A percentile compares a stretch with the other conserved stretches of the same genome.
phyloP scores from a whole-genome alignment of 805 yeast species.

The Saturnispora quitensis region DNA sequence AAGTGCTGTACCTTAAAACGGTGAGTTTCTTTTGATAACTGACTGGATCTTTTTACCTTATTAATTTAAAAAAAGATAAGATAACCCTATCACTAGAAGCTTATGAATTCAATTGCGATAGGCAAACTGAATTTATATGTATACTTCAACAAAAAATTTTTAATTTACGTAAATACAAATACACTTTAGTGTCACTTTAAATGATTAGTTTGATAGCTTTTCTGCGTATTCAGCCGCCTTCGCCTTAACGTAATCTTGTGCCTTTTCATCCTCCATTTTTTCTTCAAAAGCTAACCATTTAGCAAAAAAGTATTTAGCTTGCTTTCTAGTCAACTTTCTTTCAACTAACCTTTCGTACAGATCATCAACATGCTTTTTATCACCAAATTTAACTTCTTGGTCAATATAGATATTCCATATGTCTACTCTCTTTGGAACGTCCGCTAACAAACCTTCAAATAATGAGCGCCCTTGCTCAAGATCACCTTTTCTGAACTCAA shows the following conservation, averaged over 20 bases:
- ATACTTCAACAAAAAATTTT: not conserved
- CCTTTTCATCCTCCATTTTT: conserved; percentile 53
- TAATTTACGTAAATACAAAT: conserved; percentile 1
- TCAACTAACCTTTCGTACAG: conserved; percentile 73
- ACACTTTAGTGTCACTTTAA: not conserved
- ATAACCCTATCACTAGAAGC: too few relatives aligned
- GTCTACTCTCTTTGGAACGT: conserved; percentile 87
- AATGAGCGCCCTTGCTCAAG: conserved; percentile 90
- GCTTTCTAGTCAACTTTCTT: conserved; percentile 68
- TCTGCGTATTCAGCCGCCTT: conserved; percentile 68
- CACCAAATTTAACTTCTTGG: conserved; percentile 72
- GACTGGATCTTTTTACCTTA: too few relatives aligned
- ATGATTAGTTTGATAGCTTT: conserved; percentile 15
- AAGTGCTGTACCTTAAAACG: too few relatives aligned
- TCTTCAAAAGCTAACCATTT: conserved; percentile 86
- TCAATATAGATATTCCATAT: conserved; percentile 94
- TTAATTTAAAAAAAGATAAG: too few relatives aligned
- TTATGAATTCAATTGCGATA: too few relatives aligned
- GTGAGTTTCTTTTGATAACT: too few relatives aligned
- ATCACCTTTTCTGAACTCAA: conserved; percentile 83
- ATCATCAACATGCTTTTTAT: conserved; percentile 60
- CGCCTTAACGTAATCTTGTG: conserved; percentile 78
- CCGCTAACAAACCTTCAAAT: conserved; percentile 84
- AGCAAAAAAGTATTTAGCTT: conserved; percentile 88
- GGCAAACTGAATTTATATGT: too few relatives aligned